Evolutionary conservation across 306 rosid species (phyloP).

Genomic region (Medicago lupulina): DNA sequence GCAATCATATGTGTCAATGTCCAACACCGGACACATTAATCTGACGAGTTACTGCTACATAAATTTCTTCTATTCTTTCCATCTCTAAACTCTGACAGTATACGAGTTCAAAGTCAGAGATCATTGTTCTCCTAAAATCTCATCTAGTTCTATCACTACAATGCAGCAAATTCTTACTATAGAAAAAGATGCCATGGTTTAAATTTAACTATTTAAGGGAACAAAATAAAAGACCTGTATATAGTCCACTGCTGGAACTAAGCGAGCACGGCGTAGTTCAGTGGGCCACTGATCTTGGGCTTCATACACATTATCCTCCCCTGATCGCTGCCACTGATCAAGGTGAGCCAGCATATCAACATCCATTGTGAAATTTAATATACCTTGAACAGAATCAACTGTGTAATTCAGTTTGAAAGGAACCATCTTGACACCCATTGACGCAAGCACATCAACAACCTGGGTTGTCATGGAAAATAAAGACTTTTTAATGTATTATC

Average conservation of each 20-base stretch:
- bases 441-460: constrained; percentile 70
- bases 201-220: constrained; percentile 28
- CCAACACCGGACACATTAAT: too few species aligned
- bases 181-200: neutral
- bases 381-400: constrained; percentile 74
- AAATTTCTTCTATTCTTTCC: too few species aligned
- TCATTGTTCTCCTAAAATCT: constrained; percentile 12
- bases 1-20: too few species aligned
- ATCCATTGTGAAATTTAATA: constrained; percentile 79
- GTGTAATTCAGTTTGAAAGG: constrained; percentile 74
- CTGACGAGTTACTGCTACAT: too few species aligned
- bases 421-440: constrained; percentile 70
- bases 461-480: constrained; percentile 38
- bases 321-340: constrained; percentile 79
- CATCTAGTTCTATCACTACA: constrained; percentile 18
- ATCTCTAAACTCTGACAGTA: too few species aligned
- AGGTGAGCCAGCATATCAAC: constrained; percentile 84
- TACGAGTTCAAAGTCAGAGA: neutral
- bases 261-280: constrained; percentile 61
- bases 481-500: constrained; percentile 15
- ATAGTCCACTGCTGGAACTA: constrained; percentile 74
- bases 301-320: constrained; percentile 68
- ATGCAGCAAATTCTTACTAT: constrained; percentile 22
- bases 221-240: constrained; percentile 56
- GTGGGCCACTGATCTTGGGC: constrained; percentile 87